Evolutionary conservation across 1,139 yeast species (phyloP).

Genomic region (Zhuliangozyma parablackwelliae): DNA sequence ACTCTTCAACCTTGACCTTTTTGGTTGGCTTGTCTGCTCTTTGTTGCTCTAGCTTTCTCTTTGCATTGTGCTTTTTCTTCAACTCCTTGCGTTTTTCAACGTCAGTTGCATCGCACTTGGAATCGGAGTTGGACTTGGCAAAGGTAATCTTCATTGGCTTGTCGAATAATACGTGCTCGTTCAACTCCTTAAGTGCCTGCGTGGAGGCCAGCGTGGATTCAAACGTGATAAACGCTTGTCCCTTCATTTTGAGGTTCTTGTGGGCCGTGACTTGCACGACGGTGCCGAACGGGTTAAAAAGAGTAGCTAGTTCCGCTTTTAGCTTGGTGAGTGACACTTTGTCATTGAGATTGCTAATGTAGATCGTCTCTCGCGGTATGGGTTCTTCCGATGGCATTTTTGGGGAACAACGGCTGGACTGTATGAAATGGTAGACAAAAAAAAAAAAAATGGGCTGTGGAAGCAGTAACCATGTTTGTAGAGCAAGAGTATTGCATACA

Average conservation of each 20-base stretch:
- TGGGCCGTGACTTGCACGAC: slow-evolving; percentile 57
- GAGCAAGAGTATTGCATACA: no score
- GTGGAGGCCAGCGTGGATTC: slow-evolving; percentile 39
- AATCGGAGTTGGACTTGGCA: slow-evolving; percentile 50
- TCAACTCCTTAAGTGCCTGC: slow-evolving; percentile 43
- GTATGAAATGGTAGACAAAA: neutral
- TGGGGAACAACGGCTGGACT: neutral
- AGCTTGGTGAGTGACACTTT: slow-evolving; percentile 53
- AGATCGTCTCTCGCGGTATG: slow-evolving; percentile 37
- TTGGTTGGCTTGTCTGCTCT: slow-evolving; percentile 12
- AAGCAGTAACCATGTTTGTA: no score
- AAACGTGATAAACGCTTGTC: slow-evolving; percentile 84
- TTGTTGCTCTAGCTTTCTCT: slow-evolving; percentile 13
- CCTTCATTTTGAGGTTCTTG: slow-evolving; percentile 60
- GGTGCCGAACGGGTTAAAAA: slow-evolving; percentile 46
- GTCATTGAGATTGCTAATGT: slow-evolving; percentile 70
- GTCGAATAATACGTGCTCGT: slow-evolving; percentile 47
- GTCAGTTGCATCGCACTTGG: slow-evolving; percentile 12
- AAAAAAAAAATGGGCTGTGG: no score
- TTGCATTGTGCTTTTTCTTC: slow-evolving; percentile 9
- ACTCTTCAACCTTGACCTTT: slow-evolving; percentile 24
- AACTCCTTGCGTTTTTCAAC: slow-evolving; percentile 13
- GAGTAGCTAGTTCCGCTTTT: slow-evolving; percentile 34
- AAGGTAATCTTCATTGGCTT: slow-evolving; percentile 45
- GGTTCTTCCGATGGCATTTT: neutral